Evolutionary conservation across 208 protist genomes (phyloP).

Genomic region (Plasmodiophora brassicae): DNA sequence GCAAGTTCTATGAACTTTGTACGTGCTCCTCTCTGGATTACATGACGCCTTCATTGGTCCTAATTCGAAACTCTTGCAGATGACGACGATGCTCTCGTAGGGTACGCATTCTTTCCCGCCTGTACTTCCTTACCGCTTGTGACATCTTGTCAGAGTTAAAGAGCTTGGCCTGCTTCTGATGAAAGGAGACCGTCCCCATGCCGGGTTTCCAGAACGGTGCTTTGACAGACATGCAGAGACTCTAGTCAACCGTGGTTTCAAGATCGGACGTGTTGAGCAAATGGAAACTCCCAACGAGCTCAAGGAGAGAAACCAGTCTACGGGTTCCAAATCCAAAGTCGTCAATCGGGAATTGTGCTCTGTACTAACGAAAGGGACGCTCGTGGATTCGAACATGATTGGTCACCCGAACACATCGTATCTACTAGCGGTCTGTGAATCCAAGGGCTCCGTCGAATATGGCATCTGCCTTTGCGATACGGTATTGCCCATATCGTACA

Average conservation of each 20-base stretch:
- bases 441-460: not conserved
- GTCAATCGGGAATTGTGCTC: slow-evolving; percentile 1
- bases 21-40: not conserved
- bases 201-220: slow-evolving; percentile 18
- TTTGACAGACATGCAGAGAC: slow-evolving; percentile 27
- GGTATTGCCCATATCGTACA: too few species aligned
- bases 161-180: slow-evolving; percentile 29
- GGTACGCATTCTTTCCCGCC: not conserved
- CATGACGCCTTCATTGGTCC: too few species aligned
- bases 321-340: not conserved
- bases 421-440: slow-evolving; percentile 6
- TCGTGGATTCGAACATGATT: slow-evolving; percentile 8
- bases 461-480: slow-evolving; percentile 33
- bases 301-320: not conserved
- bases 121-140: not conserved
- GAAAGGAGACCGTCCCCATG: slow-evolving; percentile 36
- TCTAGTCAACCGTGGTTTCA: slow-evolving; percentile 21
- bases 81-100: slow-evolving; percentile 1
- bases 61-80: too few species aligned
- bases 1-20: slow-evolving; percentile 61
- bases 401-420: not conserved
- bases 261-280: slow-evolving; percentile 34
- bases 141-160: not conserved
- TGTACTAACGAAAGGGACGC: slow-evolving; percentile 25
- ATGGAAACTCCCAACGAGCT: slow-evolving; percentile 37